Conservation (phyloP, 306 rosid genomes). For the Potentilla sterilis region DNA sequence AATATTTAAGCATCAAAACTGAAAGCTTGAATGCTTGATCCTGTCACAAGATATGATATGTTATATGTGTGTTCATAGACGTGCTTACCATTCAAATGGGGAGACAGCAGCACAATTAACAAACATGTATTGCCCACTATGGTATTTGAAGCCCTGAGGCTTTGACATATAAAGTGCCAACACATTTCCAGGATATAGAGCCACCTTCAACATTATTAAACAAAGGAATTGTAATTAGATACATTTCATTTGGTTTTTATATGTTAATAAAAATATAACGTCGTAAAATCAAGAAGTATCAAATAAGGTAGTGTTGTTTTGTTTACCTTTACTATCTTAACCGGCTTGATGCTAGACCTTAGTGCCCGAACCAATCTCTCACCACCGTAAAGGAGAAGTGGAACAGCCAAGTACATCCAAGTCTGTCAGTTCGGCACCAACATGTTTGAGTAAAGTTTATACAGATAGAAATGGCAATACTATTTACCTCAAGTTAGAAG, state of each 20-base stretch:
- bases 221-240: no score
- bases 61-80: background rate
- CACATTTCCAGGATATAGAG: constrained; percentile 63
- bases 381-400: constrained; percentile 18
- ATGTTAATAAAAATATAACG: background rate
- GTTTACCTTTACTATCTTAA: constrained; percentile 15
- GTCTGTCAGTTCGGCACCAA: background rate
- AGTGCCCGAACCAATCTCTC: constrained; percentile 17
- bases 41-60: background rate
- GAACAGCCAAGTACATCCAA: constrained; percentile 23
- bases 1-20: background rate
- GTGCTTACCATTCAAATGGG: constrained; percentile 26
- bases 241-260: background rate
- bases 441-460: background rate
- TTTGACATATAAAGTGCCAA: constrained; percentile 58
- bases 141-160: constrained; percentile 60
- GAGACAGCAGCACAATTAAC: constrained; percentile 24
- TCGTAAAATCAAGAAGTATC: background rate
- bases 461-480: background rate
- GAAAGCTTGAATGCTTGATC: background rate
- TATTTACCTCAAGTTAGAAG: background rate
- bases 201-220: constrained; percentile 47
- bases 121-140: constrained; percentile 59
- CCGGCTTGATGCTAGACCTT: constrained; percentile 14
- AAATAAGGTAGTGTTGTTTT: background rate